Conservation (phyloP, 1,139 yeast species). For the Entelexis sorbosivorans region DNA sequence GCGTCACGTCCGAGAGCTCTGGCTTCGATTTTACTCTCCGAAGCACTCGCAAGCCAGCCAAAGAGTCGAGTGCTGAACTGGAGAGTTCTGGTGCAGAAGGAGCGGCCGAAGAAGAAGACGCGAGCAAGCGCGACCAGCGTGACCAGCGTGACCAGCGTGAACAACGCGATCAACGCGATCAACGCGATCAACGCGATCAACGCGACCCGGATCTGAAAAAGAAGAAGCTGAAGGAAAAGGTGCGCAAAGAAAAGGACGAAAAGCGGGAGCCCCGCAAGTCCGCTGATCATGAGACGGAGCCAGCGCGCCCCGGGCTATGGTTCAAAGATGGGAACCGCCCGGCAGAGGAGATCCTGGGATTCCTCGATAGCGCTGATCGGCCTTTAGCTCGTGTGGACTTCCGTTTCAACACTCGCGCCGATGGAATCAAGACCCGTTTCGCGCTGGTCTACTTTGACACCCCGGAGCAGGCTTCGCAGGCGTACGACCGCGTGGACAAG, state of each 20-base stretch:
- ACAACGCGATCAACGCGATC: not conserved
- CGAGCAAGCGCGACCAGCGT: not conserved
- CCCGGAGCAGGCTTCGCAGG: conserved; percentile 30
- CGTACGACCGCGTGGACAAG: conserved; percentile 30
- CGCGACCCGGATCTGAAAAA: conserved; percentile 3
- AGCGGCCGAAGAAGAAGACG: not conserved
- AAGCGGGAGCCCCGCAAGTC: not conserved
- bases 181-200: not conserved
- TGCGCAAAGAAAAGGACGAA: conserved; percentile 1
- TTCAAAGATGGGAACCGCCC: conserved; percentile 31
- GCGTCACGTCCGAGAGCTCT: conserved; percentile 27
- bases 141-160: not conserved
- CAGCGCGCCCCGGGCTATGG: conserved; percentile 32
- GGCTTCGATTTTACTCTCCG: conserved; percentile 39
- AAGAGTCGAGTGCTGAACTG: not conserved
- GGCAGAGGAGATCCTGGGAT: conserved; percentile 29
- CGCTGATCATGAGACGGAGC: not conserved
- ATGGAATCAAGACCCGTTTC: conserved; percentile 27
- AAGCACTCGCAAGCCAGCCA: not conserved
- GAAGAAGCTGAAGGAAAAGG: not conserved
- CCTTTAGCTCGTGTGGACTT: conserved; percentile 27
- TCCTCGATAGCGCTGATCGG: conserved; percentile 30
- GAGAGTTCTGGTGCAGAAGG: not conserved
- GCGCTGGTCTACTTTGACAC: conserved; percentile 33
- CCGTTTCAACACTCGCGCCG: conserved; percentile 23